A percentile compares a stretch with the other conserved stretches of the same genome.
Evolutionary conservation across 805 yeast species (phyloP).

Genomic region (Saccharomyces kudriavzevii): DNA sequence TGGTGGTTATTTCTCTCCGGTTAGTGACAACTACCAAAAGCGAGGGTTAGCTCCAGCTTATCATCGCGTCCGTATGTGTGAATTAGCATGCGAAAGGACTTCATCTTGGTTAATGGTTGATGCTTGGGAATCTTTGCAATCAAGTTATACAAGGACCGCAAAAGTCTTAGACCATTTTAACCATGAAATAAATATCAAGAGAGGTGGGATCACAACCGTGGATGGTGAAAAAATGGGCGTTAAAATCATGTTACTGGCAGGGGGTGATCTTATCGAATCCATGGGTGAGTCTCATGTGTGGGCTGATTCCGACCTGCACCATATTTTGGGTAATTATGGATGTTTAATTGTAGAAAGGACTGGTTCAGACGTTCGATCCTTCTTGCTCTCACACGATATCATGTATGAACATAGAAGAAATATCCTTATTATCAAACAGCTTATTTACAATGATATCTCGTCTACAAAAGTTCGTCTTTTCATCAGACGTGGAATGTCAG

Average conservation of each 20-base stretch:
- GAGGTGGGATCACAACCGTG: slow-evolving; percentile 72
- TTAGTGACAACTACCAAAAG: slow-evolving; percentile 83
- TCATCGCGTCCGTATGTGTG: slow-evolving; percentile 96
- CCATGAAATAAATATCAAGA: slow-evolving; percentile 82
- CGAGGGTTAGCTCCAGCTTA: slow-evolving; percentile 83
- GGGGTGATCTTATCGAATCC: slow-evolving; percentile 93
- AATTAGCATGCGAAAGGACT: slow-evolving; percentile 93
- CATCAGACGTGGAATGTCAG: slow-evolving; percentile 91
- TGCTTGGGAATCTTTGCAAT: slow-evolving; percentile 96
- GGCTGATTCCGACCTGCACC: slow-evolving; percentile 94
- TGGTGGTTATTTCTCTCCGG: slow-evolving; percentile 96
- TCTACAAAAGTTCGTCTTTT: slow-evolving; percentile 92
- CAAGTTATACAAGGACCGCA: slow-evolving; percentile 86
- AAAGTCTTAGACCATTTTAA: slow-evolving; percentile 93
- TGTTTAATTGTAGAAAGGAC: slow-evolving; percentile 95
- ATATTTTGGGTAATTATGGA: slow-evolving; percentile 91
- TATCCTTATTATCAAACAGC: slow-evolving; percentile 87
- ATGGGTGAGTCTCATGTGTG: slow-evolving; percentile 99
- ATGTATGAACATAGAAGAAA: slow-evolving; percentile 95
- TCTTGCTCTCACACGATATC: slow-evolving; percentile 86
- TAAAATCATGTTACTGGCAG: slow-evolving; percentile 92
- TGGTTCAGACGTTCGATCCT: slow-evolving; percentile 90
- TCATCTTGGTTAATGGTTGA: slow-evolving; percentile 98
- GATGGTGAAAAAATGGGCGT: slow-evolving; percentile 67
- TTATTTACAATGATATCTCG: slow-evolving; percentile 91